Percentiles rank a stretch among this genome's conserved stretches.
phyloP scores from a whole-genome alignment of 768 basidiomycete species.

The Lentinula edodes region DNA sequence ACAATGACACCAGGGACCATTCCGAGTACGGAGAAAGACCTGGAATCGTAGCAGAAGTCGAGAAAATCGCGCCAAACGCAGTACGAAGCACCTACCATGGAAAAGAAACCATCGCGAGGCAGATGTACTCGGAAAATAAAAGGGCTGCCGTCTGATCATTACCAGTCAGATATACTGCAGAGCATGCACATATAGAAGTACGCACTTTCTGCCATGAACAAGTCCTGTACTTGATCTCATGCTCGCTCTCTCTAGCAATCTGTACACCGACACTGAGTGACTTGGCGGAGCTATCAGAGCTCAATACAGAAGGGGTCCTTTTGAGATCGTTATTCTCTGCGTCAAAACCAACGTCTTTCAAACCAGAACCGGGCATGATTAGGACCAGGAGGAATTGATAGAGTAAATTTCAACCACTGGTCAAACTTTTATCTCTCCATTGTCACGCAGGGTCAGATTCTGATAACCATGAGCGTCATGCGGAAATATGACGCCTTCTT shows the following conservation, averaged over 20 bases:
- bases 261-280: slow-evolving; percentile 9
- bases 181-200: background rate
- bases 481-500: background rate
- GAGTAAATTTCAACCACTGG: background rate
- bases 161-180: background rate
- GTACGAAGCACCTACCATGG: slow-evolving; percentile 20
- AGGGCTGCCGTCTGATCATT: slow-evolving; percentile 31
- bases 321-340: background rate
- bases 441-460: background rate
- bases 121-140: slow-evolving; percentile 43
- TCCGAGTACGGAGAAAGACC: slow-evolving; percentile 40
- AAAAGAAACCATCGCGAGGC: slow-evolving; percentile 35
- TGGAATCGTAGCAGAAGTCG: slow-evolving; percentile 7
- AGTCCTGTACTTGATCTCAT: slow-evolving; percentile 32
- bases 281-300: background rate
- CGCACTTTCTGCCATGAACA: slow-evolving; percentile 46
- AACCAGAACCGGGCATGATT: background rate
- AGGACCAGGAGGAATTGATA: no score
- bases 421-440: background rate
- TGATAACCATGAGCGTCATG: background rate
- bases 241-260: slow-evolving; percentile 19
- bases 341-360: background rate
- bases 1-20: slow-evolving; percentile 37
- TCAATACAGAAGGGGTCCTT: background rate
- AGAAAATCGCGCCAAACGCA: background rate